Base-by-base conservation (phyloP, 179 eudicot species). In the Pouteria campechiana region DNA sequence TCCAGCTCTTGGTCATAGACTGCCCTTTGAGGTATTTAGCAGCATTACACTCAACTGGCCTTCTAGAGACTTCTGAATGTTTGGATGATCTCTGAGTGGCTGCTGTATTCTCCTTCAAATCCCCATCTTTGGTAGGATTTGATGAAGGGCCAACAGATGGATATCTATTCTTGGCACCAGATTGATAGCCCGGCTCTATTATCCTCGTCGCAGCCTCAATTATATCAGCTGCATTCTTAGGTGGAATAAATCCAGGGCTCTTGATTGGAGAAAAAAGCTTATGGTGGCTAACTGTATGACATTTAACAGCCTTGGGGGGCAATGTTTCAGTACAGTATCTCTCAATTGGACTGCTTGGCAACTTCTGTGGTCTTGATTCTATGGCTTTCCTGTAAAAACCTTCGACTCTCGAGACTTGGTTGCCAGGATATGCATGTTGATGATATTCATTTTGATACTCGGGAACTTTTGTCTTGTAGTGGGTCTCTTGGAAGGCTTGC, bases 161-260 rank as follows among this genome's bases (percentile, higher is more conserved):
- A 47, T 61, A 36, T 52, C 61, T 83, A 31, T 56, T 17, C 56
- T 83, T 77, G 5, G 55, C 51, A 55, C n/a, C 29, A 25, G 65
- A 50, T 46, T 52, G 78, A 48, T 66, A 73, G 25, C 77, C 79
- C 11, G 85, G 76, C 48, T 78, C 89, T 20, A 89, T 71, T 37
- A 85, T 89, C 48, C 59, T 78, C 15, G 89, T 75, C 41, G 98
- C 98, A 59, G 82, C 87, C 58, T 79, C 98, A 94, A 90, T 90
- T 28, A 90, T 71, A 27, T 80, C 79, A 48, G 90, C 81, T 17
- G 81, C 92, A 64, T 79, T 70, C 51, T 69, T 73, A 31, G 82
- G 64, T 9, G 82, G 75, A 37, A 65, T 30, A 52, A 75, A 85
- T 41, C 76, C 70, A 0, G 79, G 75, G 23, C 81, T 79, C 68